Percentiles rank a stretch among this genome's conserved stretches.
Evolutionary conservation across 352 stramenopile species (phyloP).

Genomic region (Pythium insidiosum): DNA sequence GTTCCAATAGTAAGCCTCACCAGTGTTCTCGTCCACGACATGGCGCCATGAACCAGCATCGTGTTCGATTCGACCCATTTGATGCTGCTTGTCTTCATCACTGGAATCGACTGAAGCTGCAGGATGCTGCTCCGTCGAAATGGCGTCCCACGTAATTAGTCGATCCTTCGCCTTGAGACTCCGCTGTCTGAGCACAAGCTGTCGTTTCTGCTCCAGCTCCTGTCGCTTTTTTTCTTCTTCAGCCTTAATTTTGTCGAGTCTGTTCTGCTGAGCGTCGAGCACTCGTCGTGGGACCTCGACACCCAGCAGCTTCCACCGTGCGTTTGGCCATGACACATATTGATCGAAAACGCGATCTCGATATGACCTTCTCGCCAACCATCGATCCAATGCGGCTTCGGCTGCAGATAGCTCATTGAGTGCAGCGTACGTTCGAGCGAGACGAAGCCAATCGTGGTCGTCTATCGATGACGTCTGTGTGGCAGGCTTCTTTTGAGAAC

Average conservation of each 20-base stretch:
- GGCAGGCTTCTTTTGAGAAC: background rate
- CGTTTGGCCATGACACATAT: conserved; percentile 43
- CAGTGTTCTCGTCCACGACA: conserved; percentile 6
- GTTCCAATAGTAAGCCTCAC: conserved; percentile 19
- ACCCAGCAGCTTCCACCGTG: conserved; percentile 52
- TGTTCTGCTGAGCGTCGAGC: conserved; percentile 16
- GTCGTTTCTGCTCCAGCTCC: conserved; percentile 21
- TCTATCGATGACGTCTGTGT: conserved; percentile 2
- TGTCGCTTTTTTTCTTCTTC: conserved; percentile 5
- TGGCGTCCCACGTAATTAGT: conserved; percentile 23
- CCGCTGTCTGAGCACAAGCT: conserved; percentile 18
- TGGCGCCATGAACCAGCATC: conserved; percentile 5
- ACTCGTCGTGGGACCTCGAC: conserved; percentile 28
- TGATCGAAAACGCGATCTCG: conserved; percentile 27
- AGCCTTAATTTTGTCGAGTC: conserved; percentile 7
- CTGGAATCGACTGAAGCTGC: too few species aligned
- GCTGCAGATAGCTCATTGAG: conserved; percentile 33
- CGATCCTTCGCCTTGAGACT: conserved; percentile 14
- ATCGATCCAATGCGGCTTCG: conserved; percentile 22
- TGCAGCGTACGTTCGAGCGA: conserved; percentile 34
- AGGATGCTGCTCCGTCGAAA: too few species aligned
- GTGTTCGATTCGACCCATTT: too few species aligned
- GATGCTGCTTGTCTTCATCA: too few species aligned
- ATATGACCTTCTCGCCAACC: conserved; percentile 32
- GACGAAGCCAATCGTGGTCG: conserved; percentile 40